Percentiles rank a stretch among this genome's conserved stretches.
phyloP scores from a whole-genome alignment of 352 stramenopile genomes.

The Phytophthora fragariae region DNA sequence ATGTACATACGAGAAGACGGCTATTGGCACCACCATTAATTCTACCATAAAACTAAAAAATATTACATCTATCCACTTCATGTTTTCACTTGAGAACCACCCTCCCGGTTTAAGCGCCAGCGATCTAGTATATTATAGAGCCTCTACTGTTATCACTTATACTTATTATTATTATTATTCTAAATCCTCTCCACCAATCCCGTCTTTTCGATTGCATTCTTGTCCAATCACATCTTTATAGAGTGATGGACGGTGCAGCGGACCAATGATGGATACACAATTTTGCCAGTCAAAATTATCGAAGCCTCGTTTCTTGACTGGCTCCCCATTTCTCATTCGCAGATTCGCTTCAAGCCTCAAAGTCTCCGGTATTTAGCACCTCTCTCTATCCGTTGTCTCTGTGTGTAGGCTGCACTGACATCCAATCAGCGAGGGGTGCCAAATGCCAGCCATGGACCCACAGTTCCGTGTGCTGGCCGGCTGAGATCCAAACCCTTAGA shows the following conservation, averaged over 20 bases:
- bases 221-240: background rate
- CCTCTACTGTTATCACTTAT: too few species aligned
- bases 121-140: too few species aligned
- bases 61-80: too few species aligned
- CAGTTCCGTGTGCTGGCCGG: conserved; percentile 39
- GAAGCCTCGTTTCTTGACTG: background rate
- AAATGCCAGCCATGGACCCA: conserved; percentile 31
- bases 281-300: background rate
- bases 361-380: conserved; percentile 11
- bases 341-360: conserved; percentile 5
- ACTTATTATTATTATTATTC: too few species aligned
- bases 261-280: conserved; percentile 1
- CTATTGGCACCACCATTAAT: too few species aligned
- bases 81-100: too few species aligned
- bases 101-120: too few species aligned
- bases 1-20: too few species aligned
- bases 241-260: background rate
- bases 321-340: conserved; percentile 1
- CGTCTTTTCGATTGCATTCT: background rate
- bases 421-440: conserved; percentile 57
- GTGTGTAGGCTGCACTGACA: conserved; percentile 28
- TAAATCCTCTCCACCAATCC: conserved; percentile 1
- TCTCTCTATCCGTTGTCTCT: conserved; percentile 2
- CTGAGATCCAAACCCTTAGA: conserved; percentile 56
- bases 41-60: too few species aligned